Conservation (phyloP, 1,139 yeast species). For the Fermentozyma sake region DNA sequence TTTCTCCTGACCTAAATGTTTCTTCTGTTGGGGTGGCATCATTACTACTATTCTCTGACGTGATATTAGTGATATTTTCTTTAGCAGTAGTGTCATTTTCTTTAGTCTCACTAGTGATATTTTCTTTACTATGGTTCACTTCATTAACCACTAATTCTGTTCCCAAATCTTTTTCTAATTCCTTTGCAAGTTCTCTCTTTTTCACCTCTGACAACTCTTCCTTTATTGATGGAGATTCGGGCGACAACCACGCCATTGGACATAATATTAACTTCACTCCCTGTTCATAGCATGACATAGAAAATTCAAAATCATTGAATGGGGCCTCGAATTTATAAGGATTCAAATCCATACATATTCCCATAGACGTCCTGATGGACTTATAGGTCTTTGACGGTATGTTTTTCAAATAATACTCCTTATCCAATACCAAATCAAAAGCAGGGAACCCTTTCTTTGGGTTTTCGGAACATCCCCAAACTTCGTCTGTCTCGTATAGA, state of each 20-base stretch:
- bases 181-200: too few species aligned
- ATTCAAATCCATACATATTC: conserved; percentile 94
- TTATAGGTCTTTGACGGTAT: conserved; percentile 6
- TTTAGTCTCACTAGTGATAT: conserved; percentile 3
- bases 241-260: conserved; percentile 88
- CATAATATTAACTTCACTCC: conserved; percentile 55
- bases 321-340: conserved; percentile 84
- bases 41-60: not conserved
- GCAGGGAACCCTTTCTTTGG: conserved; percentile 45
- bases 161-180: conserved; percentile 6
- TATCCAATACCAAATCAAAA: conserved; percentile 34
- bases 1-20: conserved; percentile 13
- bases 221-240: conserved; percentile 42
- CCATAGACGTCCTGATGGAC: conserved; percentile 49
- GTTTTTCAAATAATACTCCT: conserved; percentile 18
- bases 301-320: conserved; percentile 69
- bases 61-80: not conserved
- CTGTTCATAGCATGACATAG: conserved; percentile 47
- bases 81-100: not conserved
- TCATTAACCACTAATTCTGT: not conserved
- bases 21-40: conserved; percentile 1
- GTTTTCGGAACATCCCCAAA: conserved; percentile 77
- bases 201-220: not conserved
- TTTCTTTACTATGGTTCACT: too few species aligned
- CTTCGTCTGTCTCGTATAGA: conserved; percentile 73